Evolutionary conservation across 352 stramenopile genomes (phyloP).

Genomic region (Phytophthora quininea): DNA sequence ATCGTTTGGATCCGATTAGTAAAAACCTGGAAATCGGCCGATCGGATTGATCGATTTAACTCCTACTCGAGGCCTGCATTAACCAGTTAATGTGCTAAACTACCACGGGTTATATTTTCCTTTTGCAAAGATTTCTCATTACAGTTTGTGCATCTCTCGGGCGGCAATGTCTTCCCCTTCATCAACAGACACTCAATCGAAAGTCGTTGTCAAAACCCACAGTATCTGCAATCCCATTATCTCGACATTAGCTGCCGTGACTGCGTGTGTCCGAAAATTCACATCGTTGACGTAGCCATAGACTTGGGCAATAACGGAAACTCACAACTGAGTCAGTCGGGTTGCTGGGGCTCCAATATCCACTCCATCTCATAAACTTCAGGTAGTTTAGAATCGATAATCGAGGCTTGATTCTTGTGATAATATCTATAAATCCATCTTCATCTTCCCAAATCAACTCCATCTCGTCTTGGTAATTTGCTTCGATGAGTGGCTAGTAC

Average conservation of each 20-base stretch:
- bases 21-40: too few relatives aligned
- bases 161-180: background rate
- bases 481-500: background rate
- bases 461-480: background rate
- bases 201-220: background rate
- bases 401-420: background rate
- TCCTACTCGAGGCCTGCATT: background rate
- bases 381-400: background rate
- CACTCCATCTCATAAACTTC: background rate
- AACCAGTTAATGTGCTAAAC: background rate
- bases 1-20: too few relatives aligned
- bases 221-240: background rate
- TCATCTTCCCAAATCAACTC: background rate
- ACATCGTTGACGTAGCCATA: background rate
- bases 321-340: background rate
- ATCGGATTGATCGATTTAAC: background rate
- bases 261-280: background rate
- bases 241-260: background rate
- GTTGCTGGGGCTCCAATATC: background rate
- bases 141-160: background rate
- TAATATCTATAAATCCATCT: background rate
- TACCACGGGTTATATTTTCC: background rate
- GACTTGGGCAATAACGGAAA: conserved; percentile 6
- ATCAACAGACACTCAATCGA: background rate
- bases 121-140: background rate